These are phyloP conservation scores for Fusarium sp. DNA, from an alignment of 2,329 filamentous ascomycete genomes.

Conservation along the genomic window DNA sequence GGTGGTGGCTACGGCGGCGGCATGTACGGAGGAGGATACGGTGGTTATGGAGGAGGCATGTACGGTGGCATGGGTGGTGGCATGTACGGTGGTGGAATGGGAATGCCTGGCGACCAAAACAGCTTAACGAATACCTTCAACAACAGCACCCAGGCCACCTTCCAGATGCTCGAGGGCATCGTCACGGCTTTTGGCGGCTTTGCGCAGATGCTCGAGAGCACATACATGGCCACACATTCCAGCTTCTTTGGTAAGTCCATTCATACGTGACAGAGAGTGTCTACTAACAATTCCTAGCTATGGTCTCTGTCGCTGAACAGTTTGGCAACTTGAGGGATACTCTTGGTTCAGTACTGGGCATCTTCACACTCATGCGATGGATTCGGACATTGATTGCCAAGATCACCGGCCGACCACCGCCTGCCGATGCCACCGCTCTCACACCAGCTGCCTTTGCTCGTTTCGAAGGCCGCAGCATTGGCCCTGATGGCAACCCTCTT, in stretches of 20 bases:
- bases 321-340: conserved; percentile 95
- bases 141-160: conserved; percentile 95
- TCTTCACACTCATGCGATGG: conserved; percentile 97
- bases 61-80: conserved; percentile 60
- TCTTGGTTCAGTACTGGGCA: conserved; percentile 91
- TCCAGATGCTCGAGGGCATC: conserved; percentile 98
- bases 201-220: conserved; percentile 99
- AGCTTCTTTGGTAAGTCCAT: conserved; percentile 89
- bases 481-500: conserved; percentile 74
- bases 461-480: conserved; percentile 79
- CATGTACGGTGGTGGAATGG: conserved; percentile 61
- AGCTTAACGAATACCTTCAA: conserved; percentile 96
- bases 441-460: conserved; percentile 92
- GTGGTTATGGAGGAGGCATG: conserved; percentile 61
- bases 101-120: conserved; percentile 84
- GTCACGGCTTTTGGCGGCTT: conserved; percentile 98
- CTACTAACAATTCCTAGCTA: conserved; percentile 70
- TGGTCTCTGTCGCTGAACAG: conserved; percentile 98
- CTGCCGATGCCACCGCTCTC: conserved; percentile 87
- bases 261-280: neutral
- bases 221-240: conserved; percentile 99
- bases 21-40: conserved; percentile 51
- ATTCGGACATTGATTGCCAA: conserved; percentile 92
- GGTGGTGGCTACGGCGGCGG: conserved; percentile 28
- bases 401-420: conserved; percentile 90